Evolutionary conservation across 192 early-diverging fungal species (phyloP).

Genomic region (Chytriomyces confervae): DNA sequence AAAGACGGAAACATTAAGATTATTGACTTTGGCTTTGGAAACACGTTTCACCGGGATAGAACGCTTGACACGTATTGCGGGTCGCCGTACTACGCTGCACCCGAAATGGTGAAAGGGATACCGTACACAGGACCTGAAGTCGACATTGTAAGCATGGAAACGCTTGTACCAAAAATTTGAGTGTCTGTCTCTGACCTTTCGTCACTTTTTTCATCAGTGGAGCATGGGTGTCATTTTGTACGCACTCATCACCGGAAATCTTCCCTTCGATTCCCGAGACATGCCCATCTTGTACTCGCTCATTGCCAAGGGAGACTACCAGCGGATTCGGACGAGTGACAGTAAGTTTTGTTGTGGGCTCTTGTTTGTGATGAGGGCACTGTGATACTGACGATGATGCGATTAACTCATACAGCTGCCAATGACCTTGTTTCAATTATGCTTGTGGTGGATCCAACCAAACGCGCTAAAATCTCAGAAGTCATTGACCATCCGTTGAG

Average conservation of each 20-base stretch:
- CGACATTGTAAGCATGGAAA: constrained; percentile 63
- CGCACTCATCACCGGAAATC: constrained; percentile 76
- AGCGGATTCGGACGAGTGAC: constrained; percentile 45
- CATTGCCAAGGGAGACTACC: constrained; percentile 64
- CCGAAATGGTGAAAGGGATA: constrained; percentile 73
- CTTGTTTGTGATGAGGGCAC: constrained; percentile 33
- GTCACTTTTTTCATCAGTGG: constrained; percentile 69
- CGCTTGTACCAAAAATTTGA: not conserved
- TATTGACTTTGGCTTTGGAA: constrained; percentile 70
- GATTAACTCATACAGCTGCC: constrained; percentile 34
- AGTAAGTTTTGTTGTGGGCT: constrained; percentile 47
- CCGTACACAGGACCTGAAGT: constrained; percentile 93
- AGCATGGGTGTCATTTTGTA: constrained; percentile 91
- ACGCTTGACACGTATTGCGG: constrained; percentile 73
- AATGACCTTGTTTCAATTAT: constrained; percentile 49
- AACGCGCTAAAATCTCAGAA: constrained; percentile 37
- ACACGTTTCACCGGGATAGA: constrained; percentile 61
- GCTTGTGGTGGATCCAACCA: constrained; percentile 37
- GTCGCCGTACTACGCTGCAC: constrained; percentile 66
- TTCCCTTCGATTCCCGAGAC: constrained; percentile 71
- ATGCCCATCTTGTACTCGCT: constrained; percentile 65
- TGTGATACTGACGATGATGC: constrained; percentile 50
- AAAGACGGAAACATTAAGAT: constrained; percentile 68
- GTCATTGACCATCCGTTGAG: constrained; percentile 36
- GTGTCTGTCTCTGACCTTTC: not conserved